Conservation (phyloP, 495 filamentous ascomycete genomes). For the Astrothelium macrocarpum region DNA sequence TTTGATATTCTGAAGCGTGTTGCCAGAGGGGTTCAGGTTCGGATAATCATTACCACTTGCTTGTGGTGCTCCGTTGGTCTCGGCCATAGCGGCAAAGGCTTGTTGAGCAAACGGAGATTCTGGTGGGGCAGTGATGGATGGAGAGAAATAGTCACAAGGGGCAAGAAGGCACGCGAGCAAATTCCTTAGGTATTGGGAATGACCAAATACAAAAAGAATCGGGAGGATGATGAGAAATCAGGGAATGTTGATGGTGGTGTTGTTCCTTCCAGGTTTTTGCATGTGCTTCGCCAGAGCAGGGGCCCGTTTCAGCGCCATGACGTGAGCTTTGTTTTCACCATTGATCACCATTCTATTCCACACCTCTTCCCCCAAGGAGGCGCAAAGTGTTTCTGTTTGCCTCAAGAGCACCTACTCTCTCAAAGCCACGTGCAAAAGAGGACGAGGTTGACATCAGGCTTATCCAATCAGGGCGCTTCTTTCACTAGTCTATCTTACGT, state of each 20-base stretch:
- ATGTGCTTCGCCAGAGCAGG: conserved; percentile 6
- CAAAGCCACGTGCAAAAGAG: not conserved
- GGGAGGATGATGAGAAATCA: not conserved
- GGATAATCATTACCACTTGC: conserved; percentile 16
- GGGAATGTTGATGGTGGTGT: not conserved
- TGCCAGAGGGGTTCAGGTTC: conserved; percentile 18
- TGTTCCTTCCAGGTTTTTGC: conserved; percentile 3
- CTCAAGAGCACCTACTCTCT: not conserved
- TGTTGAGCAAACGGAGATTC: conserved; percentile 1
- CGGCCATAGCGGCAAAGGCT: conserved; percentile 2
- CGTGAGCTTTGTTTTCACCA: not conserved
- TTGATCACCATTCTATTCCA: not conserved
- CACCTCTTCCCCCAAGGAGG: too few species aligned
- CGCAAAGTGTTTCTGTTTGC: not conserved
- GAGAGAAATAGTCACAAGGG: not conserved
- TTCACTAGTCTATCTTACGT: not conserved
- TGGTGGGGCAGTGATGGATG: not conserved
- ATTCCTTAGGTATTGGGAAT: not conserved
- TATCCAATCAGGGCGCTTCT: not conserved
- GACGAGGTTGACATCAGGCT: not conserved
- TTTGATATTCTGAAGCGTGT: conserved; percentile 20
- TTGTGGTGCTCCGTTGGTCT: conserved; percentile 4
- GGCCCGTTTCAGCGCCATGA: conserved; percentile 6
- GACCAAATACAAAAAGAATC: not conserved
- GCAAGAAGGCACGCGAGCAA: not conserved